Percentiles rank a stretch among this genome's conserved stretches.
phyloP scores from a whole-genome alignment of 2,329 filamentous ascomycete species.

The Sporothrix euskadiensis region DNA sequence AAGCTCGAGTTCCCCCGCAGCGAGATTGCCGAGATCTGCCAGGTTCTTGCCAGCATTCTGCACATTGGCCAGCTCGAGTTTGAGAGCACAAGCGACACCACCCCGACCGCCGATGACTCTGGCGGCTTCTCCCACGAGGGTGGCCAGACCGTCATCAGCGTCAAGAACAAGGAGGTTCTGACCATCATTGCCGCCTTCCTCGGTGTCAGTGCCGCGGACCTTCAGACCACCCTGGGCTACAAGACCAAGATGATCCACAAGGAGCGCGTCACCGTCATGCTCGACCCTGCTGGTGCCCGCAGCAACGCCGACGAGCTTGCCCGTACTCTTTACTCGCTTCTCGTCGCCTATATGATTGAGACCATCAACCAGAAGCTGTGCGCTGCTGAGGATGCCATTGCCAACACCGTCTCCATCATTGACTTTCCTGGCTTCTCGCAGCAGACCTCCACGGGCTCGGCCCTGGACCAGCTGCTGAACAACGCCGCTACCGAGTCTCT shows the following conservation, averaged over 20 bases:
- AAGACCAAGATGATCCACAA: constrained; percentile 96
- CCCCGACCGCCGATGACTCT: constrained; percentile 80
- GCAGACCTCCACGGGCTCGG: constrained; percentile 76
- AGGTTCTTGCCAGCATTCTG: constrained; percentile 89
- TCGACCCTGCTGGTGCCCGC: constrained; percentile 86
- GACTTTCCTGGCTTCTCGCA: constrained; percentile 96
- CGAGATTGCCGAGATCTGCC: constrained; percentile 96
- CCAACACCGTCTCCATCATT: constrained; percentile 90
- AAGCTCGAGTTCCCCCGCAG: constrained; percentile 91
- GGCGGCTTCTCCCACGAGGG: constrained; percentile 96
- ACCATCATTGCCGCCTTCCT: constrained; percentile 90
- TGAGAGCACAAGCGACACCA: constrained; percentile 75
- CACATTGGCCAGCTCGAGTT: constrained; percentile 98
- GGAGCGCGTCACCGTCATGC: constrained; percentile 97
- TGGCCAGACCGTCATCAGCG: constrained; percentile 77
- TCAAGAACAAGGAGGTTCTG: constrained; percentile 91
- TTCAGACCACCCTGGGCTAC: constrained; percentile 88
- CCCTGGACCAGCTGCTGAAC: constrained; percentile 88
- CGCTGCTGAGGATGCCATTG: constrained; percentile 81
- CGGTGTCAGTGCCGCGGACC: constrained; percentile 74
- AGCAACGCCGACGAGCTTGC: constrained; percentile 93
- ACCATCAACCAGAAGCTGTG: constrained; percentile 87
- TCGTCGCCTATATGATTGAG: constrained; percentile 93
- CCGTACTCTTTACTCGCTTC: constrained; percentile 85
- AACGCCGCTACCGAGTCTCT: constrained; percentile 91